phyloP scores from a whole-genome alignment of 805 yeast species.

The Cyberlindnera maclurae region DNA sequence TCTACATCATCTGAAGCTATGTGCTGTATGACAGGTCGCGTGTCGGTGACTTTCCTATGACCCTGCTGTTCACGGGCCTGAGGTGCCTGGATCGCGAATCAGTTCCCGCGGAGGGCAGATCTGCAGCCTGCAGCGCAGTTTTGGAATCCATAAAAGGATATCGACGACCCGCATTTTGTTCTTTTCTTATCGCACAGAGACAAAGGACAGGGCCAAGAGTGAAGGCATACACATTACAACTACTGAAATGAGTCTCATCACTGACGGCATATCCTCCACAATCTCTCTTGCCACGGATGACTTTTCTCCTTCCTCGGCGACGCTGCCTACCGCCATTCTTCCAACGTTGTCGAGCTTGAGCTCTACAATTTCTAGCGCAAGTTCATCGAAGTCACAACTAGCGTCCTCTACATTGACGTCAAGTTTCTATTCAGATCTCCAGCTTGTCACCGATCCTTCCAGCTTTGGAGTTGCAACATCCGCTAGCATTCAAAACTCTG shows the following conservation, averaged over 20 bases:
- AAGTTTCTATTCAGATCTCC: constrained; percentile 17
- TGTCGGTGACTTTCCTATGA: too few species aligned
- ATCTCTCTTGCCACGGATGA: constrained; percentile 9
- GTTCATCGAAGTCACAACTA: constrained; percentile 1
- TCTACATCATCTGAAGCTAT: too few species aligned
- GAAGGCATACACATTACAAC: not conserved
- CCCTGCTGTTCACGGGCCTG: too few species aligned
- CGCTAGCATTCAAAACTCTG: not conserved
- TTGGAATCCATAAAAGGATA: too few species aligned
- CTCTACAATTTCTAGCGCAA: not conserved
- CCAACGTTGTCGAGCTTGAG: constrained; percentile 4
- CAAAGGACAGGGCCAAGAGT: too few species aligned
- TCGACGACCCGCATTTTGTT: too few species aligned
- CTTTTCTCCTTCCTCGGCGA: constrained; percentile 3
- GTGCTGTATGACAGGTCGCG: too few species aligned
- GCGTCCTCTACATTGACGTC: constrained; percentile 6
- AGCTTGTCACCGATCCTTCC: constrained; percentile 16
- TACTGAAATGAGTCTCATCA: not conserved
- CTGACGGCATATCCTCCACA: constrained; percentile 4
- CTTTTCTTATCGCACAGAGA: too few species aligned
- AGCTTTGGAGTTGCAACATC: not conserved
- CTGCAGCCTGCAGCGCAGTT: too few species aligned
- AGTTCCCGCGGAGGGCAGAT: too few species aligned
- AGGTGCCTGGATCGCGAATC: too few species aligned
- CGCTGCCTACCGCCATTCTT: constrained; percentile 4